Conservation (phyloP, 129 eudicot genomes). For the Pulicaria dysenterica region DNA sequence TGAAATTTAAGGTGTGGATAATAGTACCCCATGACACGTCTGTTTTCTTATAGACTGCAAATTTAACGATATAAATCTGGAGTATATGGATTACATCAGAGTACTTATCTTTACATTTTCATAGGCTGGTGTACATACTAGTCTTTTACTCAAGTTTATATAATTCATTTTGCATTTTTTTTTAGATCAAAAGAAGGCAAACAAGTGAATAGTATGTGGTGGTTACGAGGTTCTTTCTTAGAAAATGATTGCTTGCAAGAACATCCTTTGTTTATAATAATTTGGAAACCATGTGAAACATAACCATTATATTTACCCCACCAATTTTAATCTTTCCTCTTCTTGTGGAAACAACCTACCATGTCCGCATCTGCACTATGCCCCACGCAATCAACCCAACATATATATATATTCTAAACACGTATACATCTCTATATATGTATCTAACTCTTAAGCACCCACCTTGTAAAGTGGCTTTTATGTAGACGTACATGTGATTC, state of each 20-base stretch:
- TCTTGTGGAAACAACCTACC: slow-evolving; percentile 34
- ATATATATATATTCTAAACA: background rate
- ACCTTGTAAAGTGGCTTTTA: too few species aligned
- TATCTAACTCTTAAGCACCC: too few species aligned
- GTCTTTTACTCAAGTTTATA: too few species aligned
- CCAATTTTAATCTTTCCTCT: slow-evolving; percentile 26
- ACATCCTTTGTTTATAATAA: slow-evolving; percentile 7
- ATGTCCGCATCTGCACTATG: slow-evolving; percentile 18
- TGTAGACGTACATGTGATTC: too few species aligned
- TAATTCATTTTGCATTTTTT: background rate
- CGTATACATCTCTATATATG: too few species aligned
- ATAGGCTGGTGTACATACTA: too few species aligned
- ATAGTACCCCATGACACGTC: too few species aligned
- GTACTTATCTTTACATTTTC: too few species aligned
- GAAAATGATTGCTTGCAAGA: slow-evolving; percentile 24
- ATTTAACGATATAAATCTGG: too few species aligned
- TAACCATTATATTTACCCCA: slow-evolving; percentile 28
- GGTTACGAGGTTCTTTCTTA: slow-evolving; percentile 10
- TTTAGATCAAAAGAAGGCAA: background rate
- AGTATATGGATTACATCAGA: too few species aligned
- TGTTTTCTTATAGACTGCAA: too few species aligned
- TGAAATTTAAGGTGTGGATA: too few species aligned
- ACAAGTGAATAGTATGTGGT: background rate
- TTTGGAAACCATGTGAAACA: slow-evolving; percentile 28
- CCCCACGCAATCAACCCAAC: slow-evolving; percentile 24